These are phyloP conservation scores for Carex parvula DNA, from an alignment of 176 grass and related monocot genomes.

Conservation along the genomic window DNA sequence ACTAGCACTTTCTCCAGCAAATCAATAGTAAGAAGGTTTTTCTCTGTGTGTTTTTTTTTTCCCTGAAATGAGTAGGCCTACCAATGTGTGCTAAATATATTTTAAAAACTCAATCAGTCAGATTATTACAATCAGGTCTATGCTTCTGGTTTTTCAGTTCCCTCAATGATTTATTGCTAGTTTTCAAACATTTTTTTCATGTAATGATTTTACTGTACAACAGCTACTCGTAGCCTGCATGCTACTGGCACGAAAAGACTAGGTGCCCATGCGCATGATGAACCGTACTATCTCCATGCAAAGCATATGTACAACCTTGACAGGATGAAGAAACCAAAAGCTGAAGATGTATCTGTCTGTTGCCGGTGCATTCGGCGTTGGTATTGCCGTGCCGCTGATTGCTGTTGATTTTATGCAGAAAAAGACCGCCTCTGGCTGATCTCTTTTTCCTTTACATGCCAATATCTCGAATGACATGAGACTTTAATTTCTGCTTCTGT, in stretches of 20 bases:
- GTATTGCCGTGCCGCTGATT: slow-evolving; percentile 54
- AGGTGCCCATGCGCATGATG: slow-evolving; percentile 64
- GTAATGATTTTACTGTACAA: background rate
- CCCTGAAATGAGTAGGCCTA: background rate
- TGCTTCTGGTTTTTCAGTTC: background rate
- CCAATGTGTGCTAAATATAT: background rate
- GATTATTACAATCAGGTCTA: background rate
- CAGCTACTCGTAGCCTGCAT: slow-evolving; percentile 67
- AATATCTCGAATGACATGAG: background rate
- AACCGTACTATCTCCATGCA: slow-evolving; percentile 67
- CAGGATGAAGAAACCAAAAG: slow-evolving; percentile 70
- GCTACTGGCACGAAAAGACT: slow-evolving; percentile 72
- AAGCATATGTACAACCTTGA: slow-evolving; percentile 99
- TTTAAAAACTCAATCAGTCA: background rate
- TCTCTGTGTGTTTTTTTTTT: background rate
- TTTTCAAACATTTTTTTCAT: background rate
- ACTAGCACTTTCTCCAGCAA: background rate
- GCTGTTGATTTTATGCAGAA: slow-evolving; percentile 78
- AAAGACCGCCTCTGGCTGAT: slow-evolving; percentile 68
- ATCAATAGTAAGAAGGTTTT: background rate
- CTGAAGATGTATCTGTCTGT: slow-evolving; percentile 52
- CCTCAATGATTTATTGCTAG: background rate
- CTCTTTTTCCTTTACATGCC: background rate
- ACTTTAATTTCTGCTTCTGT: background rate
- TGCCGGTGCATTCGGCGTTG: slow-evolving; percentile 42